Evolutionary conservation across 345 rosid species (phyloP).

Genomic region (Reutealis trisperma): DNA sequence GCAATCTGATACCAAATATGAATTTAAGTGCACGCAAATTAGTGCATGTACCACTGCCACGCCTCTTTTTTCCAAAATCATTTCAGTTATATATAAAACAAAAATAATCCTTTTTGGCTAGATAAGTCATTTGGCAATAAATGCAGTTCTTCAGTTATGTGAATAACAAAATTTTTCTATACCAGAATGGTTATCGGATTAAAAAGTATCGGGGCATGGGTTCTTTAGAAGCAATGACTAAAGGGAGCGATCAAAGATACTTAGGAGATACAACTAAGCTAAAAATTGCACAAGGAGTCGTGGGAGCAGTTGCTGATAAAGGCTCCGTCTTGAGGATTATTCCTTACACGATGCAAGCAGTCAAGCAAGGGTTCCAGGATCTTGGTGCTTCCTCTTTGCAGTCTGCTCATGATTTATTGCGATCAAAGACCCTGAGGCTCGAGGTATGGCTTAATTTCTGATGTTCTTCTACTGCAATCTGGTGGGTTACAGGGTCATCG

Average conservation of each 20-base stretch:
- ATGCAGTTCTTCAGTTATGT: not conserved
- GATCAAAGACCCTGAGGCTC: slow-evolving; percentile 69
- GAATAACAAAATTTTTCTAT: slow-evolving; percentile 3
- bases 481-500: not conserved
- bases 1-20: not conserved
- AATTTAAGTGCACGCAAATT: not conserved
- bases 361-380: slow-evolving; percentile 97
- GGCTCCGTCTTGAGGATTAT: slow-evolving; percentile 81
- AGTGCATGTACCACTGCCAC: not conserved
- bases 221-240: slow-evolving; percentile 94
- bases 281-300: slow-evolving; percentile 99
- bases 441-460: slow-evolving; percentile 51
- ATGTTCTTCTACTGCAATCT: not conserved
- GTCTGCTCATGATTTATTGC: slow-evolving; percentile 74
- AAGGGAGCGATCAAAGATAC: slow-evolving; percentile 93
- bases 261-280: slow-evolving; percentile 77
- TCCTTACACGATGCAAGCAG: slow-evolving; percentile 96
- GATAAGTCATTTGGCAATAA: not conserved
- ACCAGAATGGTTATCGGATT: slow-evolving; percentile 57
- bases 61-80: not conserved
- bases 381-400: slow-evolving; percentile 79
- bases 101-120: not conserved
- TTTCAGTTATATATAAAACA: not conserved
- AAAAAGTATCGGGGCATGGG: slow-evolving; percentile 98
- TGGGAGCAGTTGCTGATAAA: slow-evolving; percentile 92